Evolutionary conservation across 495 filamentous ascomycete genomes (phyloP).

Genomic region (Aspergillus leporis): DNA sequence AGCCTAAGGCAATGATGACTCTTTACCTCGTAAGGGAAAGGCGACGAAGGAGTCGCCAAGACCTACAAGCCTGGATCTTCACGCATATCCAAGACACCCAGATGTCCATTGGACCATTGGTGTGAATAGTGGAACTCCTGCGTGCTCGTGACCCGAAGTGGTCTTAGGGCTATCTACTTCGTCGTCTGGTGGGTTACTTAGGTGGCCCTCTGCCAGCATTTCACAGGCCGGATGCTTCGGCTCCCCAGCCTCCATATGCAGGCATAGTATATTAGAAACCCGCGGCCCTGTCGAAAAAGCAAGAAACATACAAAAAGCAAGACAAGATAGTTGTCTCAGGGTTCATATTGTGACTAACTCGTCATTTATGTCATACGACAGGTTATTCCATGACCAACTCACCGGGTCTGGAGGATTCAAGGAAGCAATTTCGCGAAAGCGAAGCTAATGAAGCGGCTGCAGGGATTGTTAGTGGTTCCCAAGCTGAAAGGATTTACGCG

Average conservation of each 20-base stretch:
- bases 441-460: neutral
- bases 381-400: neutral
- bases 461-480: slow-evolving; percentile 3
- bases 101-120: neutral
- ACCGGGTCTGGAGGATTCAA: neutral
- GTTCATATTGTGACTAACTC: neutral
- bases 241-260: slow-evolving; percentile 1
- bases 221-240: neutral
- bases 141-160: neutral
- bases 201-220: neutral
- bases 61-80: slow-evolving; percentile 4
- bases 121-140: neutral
- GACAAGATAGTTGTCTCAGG: neutral
- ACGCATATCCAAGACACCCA: neutral
- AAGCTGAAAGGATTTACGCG: neutral
- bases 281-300: neutral
- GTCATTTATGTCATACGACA: neutral
- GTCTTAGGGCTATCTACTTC: neutral
- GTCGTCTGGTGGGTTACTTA: neutral
- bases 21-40: neutral
- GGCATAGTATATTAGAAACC: neutral
- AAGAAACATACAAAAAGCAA: neutral
- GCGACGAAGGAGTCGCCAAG: slow-evolving; percentile 2
- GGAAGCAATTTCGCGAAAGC: neutral
- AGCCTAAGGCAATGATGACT: neutral